Percentiles rank a stretch among this genome's conserved stretches.
Conservation (phyloP, 2,329 filamentous ascomycete genomes). For the Arthrobotrys conoides region DNA sequence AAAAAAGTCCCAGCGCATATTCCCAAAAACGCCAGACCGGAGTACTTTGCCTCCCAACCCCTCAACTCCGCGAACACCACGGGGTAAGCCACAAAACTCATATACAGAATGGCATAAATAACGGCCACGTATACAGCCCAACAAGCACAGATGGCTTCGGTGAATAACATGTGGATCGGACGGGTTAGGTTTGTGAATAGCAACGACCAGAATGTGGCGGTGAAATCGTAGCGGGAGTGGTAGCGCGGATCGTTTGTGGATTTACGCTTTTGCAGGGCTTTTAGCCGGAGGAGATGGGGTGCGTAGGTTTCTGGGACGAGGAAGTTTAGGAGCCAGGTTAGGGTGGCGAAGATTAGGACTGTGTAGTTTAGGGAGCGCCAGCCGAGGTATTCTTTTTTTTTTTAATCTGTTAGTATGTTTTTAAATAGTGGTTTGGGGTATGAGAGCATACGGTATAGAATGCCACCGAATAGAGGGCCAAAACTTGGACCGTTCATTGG, state of each 20-base stretch:
- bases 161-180: conserved; percentile 82
- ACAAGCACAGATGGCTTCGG: conserved; percentile 84
- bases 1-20: conserved; percentile 74
- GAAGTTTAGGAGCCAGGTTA: conserved; percentile 73
- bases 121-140: conserved; percentile 81
- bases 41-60: conserved; percentile 81
- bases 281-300: conserved; percentile 77
- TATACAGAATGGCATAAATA: conserved; percentile 87
- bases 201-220: conserved; percentile 74
- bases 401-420: background rate
- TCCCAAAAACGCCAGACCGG: conserved; percentile 84
- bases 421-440: conserved; percentile 49
- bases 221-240: conserved; percentile 82
- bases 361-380: conserved; percentile 94
- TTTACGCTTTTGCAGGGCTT: conserved; percentile 76
- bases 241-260: conserved; percentile 79
- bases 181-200: conserved; percentile 82
- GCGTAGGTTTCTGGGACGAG: conserved; percentile 82
- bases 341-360: conserved; percentile 78
- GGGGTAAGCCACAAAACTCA: conserved; percentile 86
- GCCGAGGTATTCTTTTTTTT: conserved; percentile 75
- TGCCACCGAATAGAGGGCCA: conserved; percentile 83
- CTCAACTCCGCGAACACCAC: conserved; percentile 70
- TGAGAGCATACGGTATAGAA: conserved; percentile 71
- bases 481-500: conserved; percentile 80